Evolutionary conservation across 805 yeast genomes (phyloP).

Genomic region (Yarrowia sp.): DNA sequence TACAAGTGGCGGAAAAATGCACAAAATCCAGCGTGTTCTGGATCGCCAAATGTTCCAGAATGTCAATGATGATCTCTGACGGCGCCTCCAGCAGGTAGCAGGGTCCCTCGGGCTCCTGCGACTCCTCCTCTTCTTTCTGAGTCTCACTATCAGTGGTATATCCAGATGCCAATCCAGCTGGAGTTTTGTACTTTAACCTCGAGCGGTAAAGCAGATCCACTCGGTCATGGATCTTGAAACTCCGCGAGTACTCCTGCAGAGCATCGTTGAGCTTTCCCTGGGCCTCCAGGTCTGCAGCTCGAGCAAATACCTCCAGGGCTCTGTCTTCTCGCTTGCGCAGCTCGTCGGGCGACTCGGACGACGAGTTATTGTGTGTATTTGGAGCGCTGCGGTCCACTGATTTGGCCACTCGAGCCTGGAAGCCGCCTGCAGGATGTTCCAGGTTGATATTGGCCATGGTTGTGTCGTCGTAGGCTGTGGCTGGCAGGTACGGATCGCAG

Average conservation of each 20-base stretch:
- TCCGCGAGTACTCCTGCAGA: constrained; percentile 22
- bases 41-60: constrained; percentile 21
- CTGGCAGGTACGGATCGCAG: not conserved
- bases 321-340: constrained; percentile 1
- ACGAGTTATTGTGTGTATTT: not conserved
- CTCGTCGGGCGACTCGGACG: constrained; percentile 5
- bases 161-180: not conserved
- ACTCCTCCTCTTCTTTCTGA: not conserved
- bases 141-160: not conserved
- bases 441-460: constrained; percentile 28
- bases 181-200: constrained; percentile 19
- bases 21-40: constrained; percentile 30
- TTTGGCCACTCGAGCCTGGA: constrained; percentile 28
- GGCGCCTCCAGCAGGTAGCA: constrained; percentile 30
- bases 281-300: constrained; percentile 15
- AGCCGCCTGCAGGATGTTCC: constrained; percentile 20
- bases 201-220: constrained; percentile 26
- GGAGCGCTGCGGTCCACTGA: constrained; percentile 7
- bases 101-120: not conserved
- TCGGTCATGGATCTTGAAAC: constrained; percentile 32
- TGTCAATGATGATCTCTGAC: constrained; percentile 35
- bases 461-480: constrained; percentile 17
- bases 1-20: constrained; percentile 24
- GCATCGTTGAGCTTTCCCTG: constrained; percentile 32
- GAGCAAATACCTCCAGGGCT: constrained; percentile 6